A percentile compares a stretch with the other conserved stretches of the same genome.
Evolutionary conservation across 352 stramenopile genomes (phyloP).

Genomic region (Globisporangium nodosum): DNA sequence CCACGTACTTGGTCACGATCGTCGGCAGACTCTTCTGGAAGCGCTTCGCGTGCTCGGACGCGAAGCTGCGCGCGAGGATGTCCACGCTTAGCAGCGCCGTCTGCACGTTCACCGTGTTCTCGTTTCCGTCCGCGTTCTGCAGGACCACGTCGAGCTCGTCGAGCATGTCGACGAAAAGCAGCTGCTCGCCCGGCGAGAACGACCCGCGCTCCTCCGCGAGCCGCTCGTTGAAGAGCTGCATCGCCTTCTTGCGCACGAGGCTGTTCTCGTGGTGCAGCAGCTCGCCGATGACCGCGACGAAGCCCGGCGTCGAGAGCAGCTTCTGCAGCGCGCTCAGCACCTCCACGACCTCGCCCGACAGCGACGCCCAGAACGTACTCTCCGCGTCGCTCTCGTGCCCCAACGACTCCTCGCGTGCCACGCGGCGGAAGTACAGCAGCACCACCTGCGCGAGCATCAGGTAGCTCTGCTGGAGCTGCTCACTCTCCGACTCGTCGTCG

Average conservation of each 20-base stretch:
- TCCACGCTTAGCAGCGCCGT: constrained; percentile 80
- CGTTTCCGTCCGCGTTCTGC: constrained; percentile 41
- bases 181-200: constrained; percentile 58
- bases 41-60: constrained; percentile 52
- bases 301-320: constrained; percentile 78
- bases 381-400: constrained; percentile 29
- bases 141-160: constrained; percentile 73
- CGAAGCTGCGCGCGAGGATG: constrained; percentile 81
- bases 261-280: constrained; percentile 83
- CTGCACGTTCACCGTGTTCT: constrained; percentile 79
- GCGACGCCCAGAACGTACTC: constrained; percentile 44
- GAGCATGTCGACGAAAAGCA: constrained; percentile 87
- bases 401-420: constrained; percentile 59
- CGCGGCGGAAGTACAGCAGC: constrained; percentile 76
- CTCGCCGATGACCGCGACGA: constrained; percentile 81
- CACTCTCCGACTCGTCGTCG: constrained; percentile 31
- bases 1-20: constrained; percentile 61
- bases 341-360: constrained; percentile 61
- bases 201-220: constrained; percentile 60
- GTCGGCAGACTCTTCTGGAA: constrained; percentile 72
- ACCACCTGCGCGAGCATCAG: constrained; percentile 73
- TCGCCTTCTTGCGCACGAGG: constrained; percentile 83
- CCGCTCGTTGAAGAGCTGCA: constrained; percentile 86
- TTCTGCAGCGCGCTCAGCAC: constrained; percentile 75
- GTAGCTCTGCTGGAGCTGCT: constrained; percentile 72